Percentiles rank a stretch among this genome's conserved stretches.
These are phyloP conservation scores for Zea mays DNA, from an alignment of 176 grass and related monocot species.

Conservation along the genomic window Zm-B73-REFERENCE-NAM-5.0 NC_050096.1:65203001-65203500, in stretches of 20 bases:
- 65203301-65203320: slow-evolving; percentile 87
- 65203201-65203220: slow-evolving; percentile 5
- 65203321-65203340: slow-evolving; percentile 85
- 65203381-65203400: slow-evolving; percentile 96
- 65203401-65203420: slow-evolving; percentile 47
- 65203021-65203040: neutral
- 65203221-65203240: slow-evolving; percentile 67
- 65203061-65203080: neutral
- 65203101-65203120: slow-evolving; percentile 1
- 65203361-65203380: slow-evolving; percentile 90
- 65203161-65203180: neutral
- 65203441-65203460: slow-evolving; percentile 9
- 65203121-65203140: neutral
- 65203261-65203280: slow-evolving; percentile 97
- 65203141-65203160: neutral
- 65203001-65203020: neutral
- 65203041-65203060: neutral
- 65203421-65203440: slow-evolving; percentile 30
- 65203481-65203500: slow-evolving; percentile 99
- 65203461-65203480: slow-evolving; percentile 12
- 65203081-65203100: neutral
- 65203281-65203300: slow-evolving; percentile 93
- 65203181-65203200: neutral
- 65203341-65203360: slow-evolving; percentile 97
- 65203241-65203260: slow-evolving; percentile 93